These are phyloP conservation scores for Cadophora malorum DNA, from an alignment of 2,329 filamentous ascomycete genomes.

Conservation along the genomic window DNA sequence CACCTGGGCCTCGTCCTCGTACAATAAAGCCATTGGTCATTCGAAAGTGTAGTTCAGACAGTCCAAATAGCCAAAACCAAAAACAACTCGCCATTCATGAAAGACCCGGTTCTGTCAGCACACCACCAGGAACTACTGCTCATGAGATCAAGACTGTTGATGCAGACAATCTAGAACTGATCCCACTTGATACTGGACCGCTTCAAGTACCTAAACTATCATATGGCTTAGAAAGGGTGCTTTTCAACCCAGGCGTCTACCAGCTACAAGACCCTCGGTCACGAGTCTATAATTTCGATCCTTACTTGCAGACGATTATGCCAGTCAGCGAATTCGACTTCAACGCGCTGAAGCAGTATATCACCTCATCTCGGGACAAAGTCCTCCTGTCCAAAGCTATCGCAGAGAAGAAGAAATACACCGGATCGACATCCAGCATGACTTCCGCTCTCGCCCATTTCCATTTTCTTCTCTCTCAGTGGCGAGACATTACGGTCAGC, in stretches of 20 bases:
- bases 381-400: constrained; percentile 73
- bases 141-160: constrained; percentile 42
- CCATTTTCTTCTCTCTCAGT: constrained; percentile 86
- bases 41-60: neutral
- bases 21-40: neutral
- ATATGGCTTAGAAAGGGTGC: constrained; percentile 57
- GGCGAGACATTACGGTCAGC: constrained; percentile 72
- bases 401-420: constrained; percentile 76
- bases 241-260: constrained; percentile 95
- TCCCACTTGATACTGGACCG: constrained; percentile 39
- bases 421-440: constrained; percentile 97
- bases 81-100: neutral
- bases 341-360: constrained; percentile 80
- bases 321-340: constrained; percentile 93
- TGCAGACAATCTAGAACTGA: constrained; percentile 38
- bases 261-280: constrained; percentile 88
- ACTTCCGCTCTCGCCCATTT: constrained; percentile 87
- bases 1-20: neutral
- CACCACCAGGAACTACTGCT: constrained; percentile 16
- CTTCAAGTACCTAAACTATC: constrained; percentile 43
- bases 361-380: constrained; percentile 87
- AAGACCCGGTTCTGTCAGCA: neutral
- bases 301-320: constrained; percentile 92
- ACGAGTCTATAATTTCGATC: constrained; percentile 94
- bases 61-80: neutral